Evolutionary conservation across 2,329 filamentous ascomycete species (phyloP).

Genomic region (Trichoderma cornu-damae): DNA sequence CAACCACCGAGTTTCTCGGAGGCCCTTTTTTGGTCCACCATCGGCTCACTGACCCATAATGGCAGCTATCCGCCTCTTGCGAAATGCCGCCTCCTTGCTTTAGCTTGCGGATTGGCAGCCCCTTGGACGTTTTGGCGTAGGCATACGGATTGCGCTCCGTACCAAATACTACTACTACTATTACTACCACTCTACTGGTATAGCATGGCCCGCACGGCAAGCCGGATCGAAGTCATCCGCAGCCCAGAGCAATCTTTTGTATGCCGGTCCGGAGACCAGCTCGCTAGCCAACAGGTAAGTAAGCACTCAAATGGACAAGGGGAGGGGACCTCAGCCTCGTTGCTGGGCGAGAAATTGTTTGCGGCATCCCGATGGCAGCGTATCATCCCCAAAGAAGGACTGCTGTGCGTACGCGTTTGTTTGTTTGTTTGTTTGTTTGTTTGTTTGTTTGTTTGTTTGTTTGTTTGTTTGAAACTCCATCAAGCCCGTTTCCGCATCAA

Average conservation of each 20-base stretch:
- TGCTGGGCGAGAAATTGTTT: not conserved
- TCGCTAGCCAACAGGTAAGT: too few species aligned
- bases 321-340: not conserved
- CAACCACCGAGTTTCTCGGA: not conserved
- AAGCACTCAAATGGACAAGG: not conserved
- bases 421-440: too few species aligned
- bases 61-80: not conserved
- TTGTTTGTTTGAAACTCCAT: too few species aligned
- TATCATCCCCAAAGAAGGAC: not conserved
- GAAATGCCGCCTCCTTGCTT: not conserved
- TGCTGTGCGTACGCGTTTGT: not conserved
- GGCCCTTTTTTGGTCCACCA: not conserved
- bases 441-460: too few species aligned
- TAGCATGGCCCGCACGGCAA: too few species aligned
- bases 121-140: not conserved
- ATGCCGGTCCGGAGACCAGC: not conserved
- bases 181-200: too few species aligned
- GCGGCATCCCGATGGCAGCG: not conserved
- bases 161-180: too few species aligned
- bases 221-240: not conserved
- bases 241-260: not conserved
- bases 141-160: too few species aligned
- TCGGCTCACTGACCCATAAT: constrained; percentile 1
- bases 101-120: not conserved
- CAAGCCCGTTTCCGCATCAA: not conserved